Conservation (phyloP, 345 rosid species). For the Chamaenerion angustifolium region DNA sequence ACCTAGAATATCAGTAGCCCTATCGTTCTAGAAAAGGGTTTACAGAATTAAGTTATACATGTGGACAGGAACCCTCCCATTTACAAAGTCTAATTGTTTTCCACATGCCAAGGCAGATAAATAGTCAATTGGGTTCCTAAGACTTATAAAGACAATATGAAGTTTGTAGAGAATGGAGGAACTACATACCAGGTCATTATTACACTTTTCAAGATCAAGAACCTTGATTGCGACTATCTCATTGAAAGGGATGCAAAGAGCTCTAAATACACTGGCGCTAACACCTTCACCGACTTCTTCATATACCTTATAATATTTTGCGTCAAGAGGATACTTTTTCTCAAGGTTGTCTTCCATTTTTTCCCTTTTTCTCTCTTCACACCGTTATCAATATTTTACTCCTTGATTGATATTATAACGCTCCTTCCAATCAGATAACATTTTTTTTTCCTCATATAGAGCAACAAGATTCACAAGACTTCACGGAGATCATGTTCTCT, state of each 20-base stretch:
- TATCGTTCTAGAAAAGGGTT: no score
- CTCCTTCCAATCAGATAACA: constrained; percentile 4
- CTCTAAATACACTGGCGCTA: constrained; percentile 78
- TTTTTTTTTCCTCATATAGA: no score
- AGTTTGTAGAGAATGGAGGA: background rate
- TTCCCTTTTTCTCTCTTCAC: constrained; percentile 39
- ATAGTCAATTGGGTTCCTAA: background rate
- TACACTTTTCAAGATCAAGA: constrained; percentile 95
- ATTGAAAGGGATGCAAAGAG: constrained; percentile 84
- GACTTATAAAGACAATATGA: background rate
- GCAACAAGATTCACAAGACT: no score
- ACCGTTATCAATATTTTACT: constrained; percentile 26
- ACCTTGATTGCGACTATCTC: constrained; percentile 86
- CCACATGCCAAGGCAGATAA: no score
- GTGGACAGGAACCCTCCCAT: no score
- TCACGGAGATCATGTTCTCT: no score
- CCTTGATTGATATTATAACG: constrained; percentile 18
- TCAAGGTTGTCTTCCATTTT: constrained; percentile 48
- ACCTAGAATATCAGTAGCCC: no score
- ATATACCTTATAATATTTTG: constrained; percentile 64
- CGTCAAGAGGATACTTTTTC: constrained; percentile 57
- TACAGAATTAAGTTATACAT: background rate
- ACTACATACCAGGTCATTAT: constrained; percentile 64
- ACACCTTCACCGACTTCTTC: constrained; percentile 99
- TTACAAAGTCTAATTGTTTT: no score